Evolutionary conservation across 768 basidiomycete species (phyloP), one percentile per base, ranked within the genome.

Genomic region (Chalciporus piperatus): DNA sequence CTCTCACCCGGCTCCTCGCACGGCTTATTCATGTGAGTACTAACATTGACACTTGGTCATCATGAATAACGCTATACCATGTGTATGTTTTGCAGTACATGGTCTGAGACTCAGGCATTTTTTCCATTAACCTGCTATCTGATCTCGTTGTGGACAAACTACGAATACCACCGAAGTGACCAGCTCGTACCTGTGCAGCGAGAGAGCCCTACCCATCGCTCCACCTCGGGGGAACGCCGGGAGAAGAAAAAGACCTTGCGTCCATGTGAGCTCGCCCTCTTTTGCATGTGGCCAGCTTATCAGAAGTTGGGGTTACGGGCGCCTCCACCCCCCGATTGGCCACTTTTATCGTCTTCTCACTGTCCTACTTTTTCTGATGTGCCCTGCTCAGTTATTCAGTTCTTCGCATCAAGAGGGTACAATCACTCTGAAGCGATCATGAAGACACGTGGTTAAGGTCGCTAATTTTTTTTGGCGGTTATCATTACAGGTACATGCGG

Each of bases 191-290:
- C n/a, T 10, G 10, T 27, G 27, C 27, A 16, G 35, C 16, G 47
- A 11, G 14, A 30, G 14, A 43, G 19, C 41, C 14, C 41, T 20
- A 47, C 14, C 3, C 23, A 22, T 35, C 42, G 17, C 20, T 41
- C 27, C 40, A 25, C 14, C 1, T 11, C 20, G 17, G 16, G 20
- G 6, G n/a, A 52, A 47, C 19, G n/a, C 28, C 35, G 28, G 20
- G 25, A 45, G 19, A 30, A 41, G 25, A 40, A 32, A n/a, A 20
- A 14, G 23, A 28, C 25, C 35, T 45, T 28, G 33, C n/a, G 19
- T 42, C 45, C 55, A 57, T 58, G 51, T 41, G 51, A 41, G 37
- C 19, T 39, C 22, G 1, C 25, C 27, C 17, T 19, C 32, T 51
- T 37, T 45, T 5, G 10, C 46, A 3, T 38, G 47, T 30, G 25